A percentile compares a stretch with the other conserved stretches of the same genome.
phyloP scores from a whole-genome alignment of 75 land plant genomes.

The Picea sitchensis region DNA sequence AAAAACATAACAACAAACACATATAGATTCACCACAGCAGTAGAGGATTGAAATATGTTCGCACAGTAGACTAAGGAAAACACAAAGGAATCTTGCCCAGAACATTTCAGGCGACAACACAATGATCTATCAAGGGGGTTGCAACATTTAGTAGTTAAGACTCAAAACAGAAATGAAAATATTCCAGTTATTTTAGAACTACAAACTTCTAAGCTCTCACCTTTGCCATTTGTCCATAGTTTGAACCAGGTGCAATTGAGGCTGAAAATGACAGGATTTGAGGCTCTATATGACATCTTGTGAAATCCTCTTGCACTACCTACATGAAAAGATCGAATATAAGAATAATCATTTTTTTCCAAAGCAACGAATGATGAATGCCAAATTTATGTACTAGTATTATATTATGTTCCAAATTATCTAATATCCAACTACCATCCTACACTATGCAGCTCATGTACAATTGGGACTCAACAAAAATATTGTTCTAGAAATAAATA shows the following conservation, averaged over 20 bases:
- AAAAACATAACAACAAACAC: too few relatives aligned
- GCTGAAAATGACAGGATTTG: slow-evolving; percentile 37
- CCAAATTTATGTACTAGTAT: neutral
- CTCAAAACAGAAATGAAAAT: too few relatives aligned
- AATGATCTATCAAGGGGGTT: neutral
- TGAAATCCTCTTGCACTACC: slow-evolving; percentile 77
- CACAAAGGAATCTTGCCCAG: too few relatives aligned
- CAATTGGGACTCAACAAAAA: too few relatives aligned
- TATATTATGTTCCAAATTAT: neutral
- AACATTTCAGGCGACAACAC: neutral
- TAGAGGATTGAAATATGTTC: too few relatives aligned
- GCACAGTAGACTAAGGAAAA: too few relatives aligned
- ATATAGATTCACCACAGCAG: too few relatives aligned
- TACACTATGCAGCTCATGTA: neutral
- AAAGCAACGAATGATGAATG: too few relatives aligned
- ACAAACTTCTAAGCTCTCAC: slow-evolving; percentile 18
- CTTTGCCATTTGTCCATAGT: slow-evolving; percentile 23
- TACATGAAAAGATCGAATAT: slow-evolving; percentile 13
- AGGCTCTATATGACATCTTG: slow-evolving; percentile 45
- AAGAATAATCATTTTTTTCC: neutral
- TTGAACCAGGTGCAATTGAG: slow-evolving; percentile 9
- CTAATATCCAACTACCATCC: neutral
- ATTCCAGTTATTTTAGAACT: neutral
- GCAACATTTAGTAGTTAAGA: neutral
- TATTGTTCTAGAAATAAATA: too few relatives aligned